Evolutionary conservation across 2,329 filamentous ascomycete species (phyloP).

Genomic region (Talaromyces sp.): DNA sequence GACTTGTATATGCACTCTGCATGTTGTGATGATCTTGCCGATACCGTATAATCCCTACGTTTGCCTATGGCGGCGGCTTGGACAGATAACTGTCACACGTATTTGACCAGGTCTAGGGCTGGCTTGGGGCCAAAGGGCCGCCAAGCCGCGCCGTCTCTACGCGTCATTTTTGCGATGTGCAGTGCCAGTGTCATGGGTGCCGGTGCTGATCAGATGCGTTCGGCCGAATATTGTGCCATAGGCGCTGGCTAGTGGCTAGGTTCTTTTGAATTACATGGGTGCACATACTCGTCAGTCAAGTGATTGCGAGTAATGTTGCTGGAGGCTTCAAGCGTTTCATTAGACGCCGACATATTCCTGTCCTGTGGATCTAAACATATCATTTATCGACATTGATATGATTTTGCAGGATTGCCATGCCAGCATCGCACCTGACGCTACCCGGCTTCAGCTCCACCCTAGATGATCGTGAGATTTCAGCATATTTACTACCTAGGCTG

Average conservation of each 20-base stretch:
- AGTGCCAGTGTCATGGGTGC: background rate
- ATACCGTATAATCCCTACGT: background rate
- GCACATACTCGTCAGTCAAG: background rate
- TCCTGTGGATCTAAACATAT: background rate
- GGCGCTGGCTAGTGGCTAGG: background rate
- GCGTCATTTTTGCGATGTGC: background rate
- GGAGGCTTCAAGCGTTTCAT: background rate
- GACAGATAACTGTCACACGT: background rate
- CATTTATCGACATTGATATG: too few relatives aligned
- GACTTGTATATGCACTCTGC: background rate
- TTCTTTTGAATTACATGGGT: background rate
- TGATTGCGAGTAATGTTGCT: background rate
- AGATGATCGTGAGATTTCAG: background rate
- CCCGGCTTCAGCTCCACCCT: background rate
- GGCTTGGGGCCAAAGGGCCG: background rate
- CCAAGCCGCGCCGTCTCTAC: background rate
- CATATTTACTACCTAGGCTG: background rate
- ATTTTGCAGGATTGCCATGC: background rate
- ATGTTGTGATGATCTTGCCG: background rate
- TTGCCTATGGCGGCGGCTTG: background rate
- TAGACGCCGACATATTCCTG: conserved; percentile 1
- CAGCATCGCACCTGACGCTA: background rate
- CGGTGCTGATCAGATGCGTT: background rate
- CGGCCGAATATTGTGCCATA: background rate
- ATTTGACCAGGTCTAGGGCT: background rate